Conservation (phyloP, 31 red algal species). For the Odonthalia washingtoniensis region DNA sequence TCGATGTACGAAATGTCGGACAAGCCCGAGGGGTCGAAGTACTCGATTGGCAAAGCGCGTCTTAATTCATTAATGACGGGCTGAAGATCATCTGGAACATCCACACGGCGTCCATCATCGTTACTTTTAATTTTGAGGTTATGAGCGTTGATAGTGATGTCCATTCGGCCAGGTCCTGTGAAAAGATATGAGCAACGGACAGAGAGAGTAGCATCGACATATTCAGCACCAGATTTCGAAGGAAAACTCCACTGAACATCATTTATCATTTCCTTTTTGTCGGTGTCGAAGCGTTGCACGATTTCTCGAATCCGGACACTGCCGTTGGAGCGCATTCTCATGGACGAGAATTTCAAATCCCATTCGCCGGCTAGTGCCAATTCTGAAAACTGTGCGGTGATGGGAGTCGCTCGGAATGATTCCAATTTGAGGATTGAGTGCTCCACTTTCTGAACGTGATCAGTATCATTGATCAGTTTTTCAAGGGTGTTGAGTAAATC, state of each 20-base stretch:
- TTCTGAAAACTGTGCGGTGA: slow-evolving; percentile 45
- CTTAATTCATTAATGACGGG: slow-evolving; percentile 29
- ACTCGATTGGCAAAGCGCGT: slow-evolving; percentile 50
- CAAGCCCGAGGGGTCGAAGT: slow-evolving; percentile 56
- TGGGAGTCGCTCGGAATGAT: neutral
- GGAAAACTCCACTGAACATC: slow-evolving; percentile 47
- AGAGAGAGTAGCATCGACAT: slow-evolving; percentile 32
- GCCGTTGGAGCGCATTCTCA: neutral
- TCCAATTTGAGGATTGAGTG: slow-evolving; percentile 29
- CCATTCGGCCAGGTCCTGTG: slow-evolving; percentile 14
- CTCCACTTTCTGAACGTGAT: slow-evolving; percentile 17
- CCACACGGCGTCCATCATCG: neutral
- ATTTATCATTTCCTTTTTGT: slow-evolving; percentile 38
- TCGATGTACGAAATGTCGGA: slow-evolving; percentile 54
- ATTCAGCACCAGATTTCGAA: neutral
- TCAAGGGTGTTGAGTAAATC: neutral
- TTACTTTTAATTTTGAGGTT: neutral
- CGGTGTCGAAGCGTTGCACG: slow-evolving; percentile 7
- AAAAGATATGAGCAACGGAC: slow-evolving; percentile 37
- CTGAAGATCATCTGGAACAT: slow-evolving; percentile 37
- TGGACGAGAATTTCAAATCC: slow-evolving; percentile 48
- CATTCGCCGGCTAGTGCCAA: slow-evolving; percentile 47
- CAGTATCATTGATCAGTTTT: slow-evolving; percentile 13
- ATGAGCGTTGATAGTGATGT: slow-evolving; percentile 21
- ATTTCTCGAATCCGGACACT: slow-evolving; percentile 50